Base-by-base conservation (phyloP, 164 flowering plant species). In the Euptelea pleiosperma region DNA sequence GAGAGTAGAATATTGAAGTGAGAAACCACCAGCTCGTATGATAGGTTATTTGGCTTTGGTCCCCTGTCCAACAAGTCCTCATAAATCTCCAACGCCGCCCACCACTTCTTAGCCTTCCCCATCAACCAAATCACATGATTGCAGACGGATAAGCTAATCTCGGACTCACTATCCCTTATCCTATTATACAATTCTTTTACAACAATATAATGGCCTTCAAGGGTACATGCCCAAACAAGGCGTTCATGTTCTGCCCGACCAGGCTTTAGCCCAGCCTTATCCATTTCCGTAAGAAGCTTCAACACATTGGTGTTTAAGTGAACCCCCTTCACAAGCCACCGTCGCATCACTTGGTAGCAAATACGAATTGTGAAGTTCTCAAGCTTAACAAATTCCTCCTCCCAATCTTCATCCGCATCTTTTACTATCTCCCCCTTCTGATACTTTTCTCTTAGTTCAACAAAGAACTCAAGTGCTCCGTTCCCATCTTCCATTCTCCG, bases 81-180 rank as follows among this genome's bases (percentile, higher is more conserved):
- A 26, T 88, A 94, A 52, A 94, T 64, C 78, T 89, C 98, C 69
- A 94, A 62, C 19, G 99, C 97, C 7, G 96, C 95, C 97, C 97
- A 91, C 99, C 99, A 91, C 56, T 85, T 94, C 70, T 82, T 89
- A 22, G 98, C 96, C 70, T 81, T 91, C 24, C 99, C 98, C 91
- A 94, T 75, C 62, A 91, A 60, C 97, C 97, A 94, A 52, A 94
- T 94, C 51, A 77, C 66, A 70, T 89, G 99, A 69, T 94, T 94
- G 67, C 98, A 91, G 15, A 85, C 87, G 1, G 96, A 91, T 65
- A 94, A 64, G 72, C 98, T 91, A 36, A 91, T 85, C 4, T 82
- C 85, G 6, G 65, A 45, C 26, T 73, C 72, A 43, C 61, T 68
- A 63, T 84, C 90, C 66, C 96, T 76, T 58, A 89, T 84, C 60